These are phyloP conservation scores for Leccinum variicolor DNA, from an alignment of 768 basidiomycete species.

Conservation along the genomic window DNA sequence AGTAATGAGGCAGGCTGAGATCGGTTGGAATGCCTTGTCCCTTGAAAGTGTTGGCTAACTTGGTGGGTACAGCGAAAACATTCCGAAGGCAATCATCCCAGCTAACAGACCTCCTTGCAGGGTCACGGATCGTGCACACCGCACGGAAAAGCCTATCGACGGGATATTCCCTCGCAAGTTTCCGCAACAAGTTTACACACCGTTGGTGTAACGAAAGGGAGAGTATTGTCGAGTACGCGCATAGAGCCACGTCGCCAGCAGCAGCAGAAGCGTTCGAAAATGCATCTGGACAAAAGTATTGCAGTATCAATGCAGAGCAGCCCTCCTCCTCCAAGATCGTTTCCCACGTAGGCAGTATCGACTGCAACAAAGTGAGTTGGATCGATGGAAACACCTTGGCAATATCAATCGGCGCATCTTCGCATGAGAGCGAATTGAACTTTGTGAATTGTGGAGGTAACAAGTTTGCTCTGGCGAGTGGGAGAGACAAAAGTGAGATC, in stretches of 20 bases:
- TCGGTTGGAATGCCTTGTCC: slow-evolving; percentile 40
- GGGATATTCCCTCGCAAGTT: slow-evolving; percentile 60
- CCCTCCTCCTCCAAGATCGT: slow-evolving; percentile 47
- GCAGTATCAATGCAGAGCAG: slow-evolving; percentile 45
- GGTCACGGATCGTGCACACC: slow-evolving; percentile 36
- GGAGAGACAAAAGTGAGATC: slow-evolving; percentile 52
- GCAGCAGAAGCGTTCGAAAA: slow-evolving; percentile 48
- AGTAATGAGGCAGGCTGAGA: slow-evolving; percentile 58
- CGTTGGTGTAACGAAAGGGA: slow-evolving; percentile 46
- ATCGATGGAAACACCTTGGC: slow-evolving; percentile 45
- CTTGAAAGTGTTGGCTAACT: slow-evolving; percentile 69
- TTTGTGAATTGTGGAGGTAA: slow-evolving; percentile 55
- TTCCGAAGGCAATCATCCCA: slow-evolving; percentile 82
- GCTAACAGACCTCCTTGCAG: slow-evolving; percentile 30
- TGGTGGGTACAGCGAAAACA: slow-evolving; percentile 65
- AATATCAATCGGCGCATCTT: slow-evolving; percentile 19
- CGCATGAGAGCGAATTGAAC: slow-evolving; percentile 38
- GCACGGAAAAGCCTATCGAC: slow-evolving; percentile 63
- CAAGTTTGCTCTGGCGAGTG: slow-evolving; percentile 54
- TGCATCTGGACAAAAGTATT: slow-evolving; percentile 72
- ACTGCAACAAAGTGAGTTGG: slow-evolving; percentile 63
- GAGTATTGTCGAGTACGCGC: slow-evolving; percentile 65
- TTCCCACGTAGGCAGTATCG: slow-evolving; percentile 71
- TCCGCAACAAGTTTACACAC: slow-evolving; percentile 50
- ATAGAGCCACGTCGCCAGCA: slow-evolving; percentile 52